phyloP scores from a whole-genome alignment of 2,329 filamentous ascomycete genomes.

The Trichophaea hybrida region DNA sequence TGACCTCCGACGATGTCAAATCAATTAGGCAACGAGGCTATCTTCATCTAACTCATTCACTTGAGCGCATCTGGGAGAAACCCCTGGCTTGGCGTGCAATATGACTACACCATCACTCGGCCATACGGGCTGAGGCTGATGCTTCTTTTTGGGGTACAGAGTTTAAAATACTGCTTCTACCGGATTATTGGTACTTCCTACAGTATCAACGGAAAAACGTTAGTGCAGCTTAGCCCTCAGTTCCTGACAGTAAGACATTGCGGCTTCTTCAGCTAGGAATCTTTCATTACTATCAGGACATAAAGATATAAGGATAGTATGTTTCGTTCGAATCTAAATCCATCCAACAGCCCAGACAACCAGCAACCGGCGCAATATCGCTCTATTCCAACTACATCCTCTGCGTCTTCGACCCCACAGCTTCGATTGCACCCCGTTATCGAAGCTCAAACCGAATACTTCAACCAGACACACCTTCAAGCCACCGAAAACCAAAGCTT shows the following conservation, averaged over 20 bases:
- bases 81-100: too few relatives aligned
- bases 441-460: conserved; percentile 15
- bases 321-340: neutral
- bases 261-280: neutral
- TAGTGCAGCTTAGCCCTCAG: neutral
- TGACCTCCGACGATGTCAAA: too few relatives aligned
- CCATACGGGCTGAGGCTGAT: too few relatives aligned
- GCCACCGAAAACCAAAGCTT: neutral
- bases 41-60: too few relatives aligned
- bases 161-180: too few relatives aligned
- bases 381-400: neutral
- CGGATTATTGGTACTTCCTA: too few relatives aligned
- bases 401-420: neutral
- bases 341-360: neutral
- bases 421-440: conserved; percentile 12
- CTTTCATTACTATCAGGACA: too few relatives aligned
- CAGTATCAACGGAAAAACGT: too few relatives aligned
- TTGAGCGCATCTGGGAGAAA: too few relatives aligned
- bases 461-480: conserved; percentile 14
- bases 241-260: neutral
- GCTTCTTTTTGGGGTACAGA: too few relatives aligned
- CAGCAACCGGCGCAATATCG: neutral
- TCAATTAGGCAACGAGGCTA: too few relatives aligned
- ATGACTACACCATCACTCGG: too few relatives aligned
- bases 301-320: neutral